These are phyloP conservation scores for Neurospora terricola DNA, from an alignment of 495 filamentous ascomycete genomes.

Conservation along the genomic window DNA sequence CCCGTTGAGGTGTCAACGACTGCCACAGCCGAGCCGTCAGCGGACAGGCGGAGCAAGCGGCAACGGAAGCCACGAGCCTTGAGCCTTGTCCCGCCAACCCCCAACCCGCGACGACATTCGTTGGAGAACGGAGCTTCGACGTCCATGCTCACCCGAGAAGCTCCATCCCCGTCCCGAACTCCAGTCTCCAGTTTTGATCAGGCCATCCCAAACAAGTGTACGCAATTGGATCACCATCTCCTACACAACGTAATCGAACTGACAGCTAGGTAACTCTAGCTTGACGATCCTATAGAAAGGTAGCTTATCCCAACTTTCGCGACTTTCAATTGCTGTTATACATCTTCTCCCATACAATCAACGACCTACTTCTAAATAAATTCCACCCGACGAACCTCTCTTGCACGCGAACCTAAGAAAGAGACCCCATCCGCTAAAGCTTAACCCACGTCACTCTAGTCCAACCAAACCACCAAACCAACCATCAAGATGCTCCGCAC, in stretches of 20 bases:
- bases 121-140: background rate
- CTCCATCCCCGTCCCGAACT: background rate
- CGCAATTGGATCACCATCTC: conserved; percentile 4
- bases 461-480: conserved; percentile 1
- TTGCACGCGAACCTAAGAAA: background rate
- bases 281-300: background rate
- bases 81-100: background rate
- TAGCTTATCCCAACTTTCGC: background rate
- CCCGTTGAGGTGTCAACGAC: background rate
- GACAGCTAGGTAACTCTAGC: background rate
- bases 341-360: background rate
- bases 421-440: background rate
- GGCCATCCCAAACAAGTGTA: conserved; percentile 5
- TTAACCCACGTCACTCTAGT: background rate
- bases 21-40: background rate
- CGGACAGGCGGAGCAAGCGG: background rate
- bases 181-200: conserved; percentile 4
- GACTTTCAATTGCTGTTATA: background rate
- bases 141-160: background rate
- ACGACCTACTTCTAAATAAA: background rate
- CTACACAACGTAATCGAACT: background rate
- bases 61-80: background rate
- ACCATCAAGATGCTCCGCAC: conserved; percentile 53
- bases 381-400: background rate
- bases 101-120: background rate